These are phyloP conservation scores for Aureobasidium mangrovei DNA, from an alignment of 2,329 filamentous ascomycete genomes.

Conservation along the genomic window DNA sequence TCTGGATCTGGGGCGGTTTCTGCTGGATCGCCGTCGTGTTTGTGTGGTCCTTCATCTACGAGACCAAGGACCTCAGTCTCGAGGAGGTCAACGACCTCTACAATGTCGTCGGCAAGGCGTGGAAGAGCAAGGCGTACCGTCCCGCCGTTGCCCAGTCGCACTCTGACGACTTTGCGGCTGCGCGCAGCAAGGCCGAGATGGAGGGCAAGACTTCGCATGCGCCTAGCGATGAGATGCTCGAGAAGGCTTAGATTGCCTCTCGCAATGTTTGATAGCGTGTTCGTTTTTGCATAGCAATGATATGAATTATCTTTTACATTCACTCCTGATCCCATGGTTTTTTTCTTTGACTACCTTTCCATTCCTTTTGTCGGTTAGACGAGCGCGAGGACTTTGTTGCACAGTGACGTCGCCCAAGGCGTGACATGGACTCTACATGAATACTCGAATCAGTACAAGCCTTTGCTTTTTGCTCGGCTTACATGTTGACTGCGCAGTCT, in stretches of 20 bases:
- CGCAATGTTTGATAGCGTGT: too few relatives aligned
- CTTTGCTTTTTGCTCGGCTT: too few relatives aligned
- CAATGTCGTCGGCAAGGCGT: slow-evolving; percentile 59
- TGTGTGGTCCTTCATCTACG: slow-evolving; percentile 66
- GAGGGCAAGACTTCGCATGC: slow-evolving; percentile 5
- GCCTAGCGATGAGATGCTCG: slow-evolving; percentile 7
- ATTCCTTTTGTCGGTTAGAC: too few relatives aligned
- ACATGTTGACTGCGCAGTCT: too few relatives aligned
- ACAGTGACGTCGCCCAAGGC: too few relatives aligned
- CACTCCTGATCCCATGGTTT: too few relatives aligned
- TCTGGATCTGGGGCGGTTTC: slow-evolving; percentile 25
- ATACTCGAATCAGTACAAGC: too few relatives aligned
- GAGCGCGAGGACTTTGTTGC: too few relatives aligned
- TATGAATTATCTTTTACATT: too few relatives aligned
- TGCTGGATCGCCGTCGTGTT: slow-evolving; percentile 51
- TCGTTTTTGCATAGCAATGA: too few relatives aligned
- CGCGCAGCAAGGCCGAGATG: not conserved
- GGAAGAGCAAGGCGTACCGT: slow-evolving; percentile 59
- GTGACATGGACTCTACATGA: too few relatives aligned
- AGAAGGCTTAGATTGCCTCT: slow-evolving; percentile 2
- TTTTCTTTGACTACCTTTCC: too few relatives aligned
- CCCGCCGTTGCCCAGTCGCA: slow-evolving; percentile 32
- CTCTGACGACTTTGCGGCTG: not conserved
- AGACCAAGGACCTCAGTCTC: slow-evolving; percentile 66
- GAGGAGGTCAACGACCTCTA: slow-evolving; percentile 77